Evolutionary conservation across 2,329 filamentous ascomycete genomes (phyloP), one percentile per base, ranked within the genome.

Genomic region (Colletotrichum echinochloae): DNA sequence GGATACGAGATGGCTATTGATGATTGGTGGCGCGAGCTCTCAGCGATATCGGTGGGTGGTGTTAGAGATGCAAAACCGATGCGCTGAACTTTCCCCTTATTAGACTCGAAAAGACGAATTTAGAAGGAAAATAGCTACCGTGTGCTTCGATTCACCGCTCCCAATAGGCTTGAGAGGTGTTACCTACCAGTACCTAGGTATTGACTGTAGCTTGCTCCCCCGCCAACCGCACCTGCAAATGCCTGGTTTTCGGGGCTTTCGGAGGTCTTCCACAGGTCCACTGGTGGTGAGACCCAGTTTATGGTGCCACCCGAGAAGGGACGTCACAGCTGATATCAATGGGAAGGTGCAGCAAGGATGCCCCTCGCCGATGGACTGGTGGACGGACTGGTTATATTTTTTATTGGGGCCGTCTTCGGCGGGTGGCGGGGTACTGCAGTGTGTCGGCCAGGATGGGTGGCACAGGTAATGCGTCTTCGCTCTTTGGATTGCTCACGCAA

Each of bases 381-480:
- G n/a, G n/a, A n/a, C 54, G 52, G 46, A 30, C 18, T 54, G 37
- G 41, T 60, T 51, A 37, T 48, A 37, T 30, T 37, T 37, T 51
- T 66, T 60, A 67, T 62, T 48, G 30, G 44, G 65, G 51, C 68
- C 52, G 59, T 63, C 51, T 41, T 68, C 57, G 68, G 68, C 68
- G 68, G 68, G 68, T 52, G 68, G 68, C 68, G 68, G 68, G 68
- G 68, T 56, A 59, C 51, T 55, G 52, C n/a, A 26, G 39, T 28
- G 55, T 44, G 64, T 62, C 28, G 66, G 63, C 62, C 55, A 55
- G 67, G 56, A 56, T 41, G 63, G 41, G 41, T 26, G 37, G 51
- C 57, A 68, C 52, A 59, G 44, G 62, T 46, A 68, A 71, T 71
- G 68, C 67, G 68, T 68, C 64, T 67, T 70, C 57, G 67, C 63